A percentile compares a stretch with the other conserved stretches of the same genome.
Evolutionary conservation across 140 eudicot species (phyloP).

Genomic region (Bidens hawaiensis): DNA sequence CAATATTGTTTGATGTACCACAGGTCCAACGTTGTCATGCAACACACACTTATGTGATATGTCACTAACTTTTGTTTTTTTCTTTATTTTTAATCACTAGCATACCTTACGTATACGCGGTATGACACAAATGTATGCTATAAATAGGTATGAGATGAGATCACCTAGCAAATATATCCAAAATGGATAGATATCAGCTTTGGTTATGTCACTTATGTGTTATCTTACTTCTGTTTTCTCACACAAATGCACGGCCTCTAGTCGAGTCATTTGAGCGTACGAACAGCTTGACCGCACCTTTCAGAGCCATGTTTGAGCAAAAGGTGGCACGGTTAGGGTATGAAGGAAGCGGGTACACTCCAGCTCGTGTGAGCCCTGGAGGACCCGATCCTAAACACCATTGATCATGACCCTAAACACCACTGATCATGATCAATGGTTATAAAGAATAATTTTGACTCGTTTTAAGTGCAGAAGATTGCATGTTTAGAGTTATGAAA

Average conservation of each 20-base stretch:
- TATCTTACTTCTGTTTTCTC: constrained; percentile 17
- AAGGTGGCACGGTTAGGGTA: constrained; percentile 11
- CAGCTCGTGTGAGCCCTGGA: constrained; percentile 33
- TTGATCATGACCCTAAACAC: constrained; percentile 7
- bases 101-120: not conserved
- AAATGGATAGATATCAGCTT: constrained; percentile 21
- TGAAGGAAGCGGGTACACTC: constrained; percentile 12
- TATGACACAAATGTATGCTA: constrained; percentile 16
- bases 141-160: constrained; percentile 22
- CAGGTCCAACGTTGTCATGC: constrained; percentile 27
- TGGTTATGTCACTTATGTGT: constrained; percentile 25
- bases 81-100: not conserved
- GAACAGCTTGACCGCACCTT: constrained; percentile 26
- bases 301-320: constrained; percentile 23
- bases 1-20: constrained; percentile 6
- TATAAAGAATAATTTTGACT: not conserved
- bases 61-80: constrained; percentile 17
- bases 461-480: not conserved
- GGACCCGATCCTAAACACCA: constrained; percentile 42
- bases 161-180: constrained; percentile 21
- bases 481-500: not conserved
- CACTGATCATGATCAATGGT: not conserved
- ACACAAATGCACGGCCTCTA: constrained; percentile 17
- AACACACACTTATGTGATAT: constrained; percentile 5
- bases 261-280: constrained; percentile 15